A percentile compares a stretch with the other conserved stretches of the same genome.
These are phyloP conservation scores for Paecilomyces niveus DNA, from an alignment of 2,329 filamentous ascomycete species.

Conservation along the genomic window DNA sequence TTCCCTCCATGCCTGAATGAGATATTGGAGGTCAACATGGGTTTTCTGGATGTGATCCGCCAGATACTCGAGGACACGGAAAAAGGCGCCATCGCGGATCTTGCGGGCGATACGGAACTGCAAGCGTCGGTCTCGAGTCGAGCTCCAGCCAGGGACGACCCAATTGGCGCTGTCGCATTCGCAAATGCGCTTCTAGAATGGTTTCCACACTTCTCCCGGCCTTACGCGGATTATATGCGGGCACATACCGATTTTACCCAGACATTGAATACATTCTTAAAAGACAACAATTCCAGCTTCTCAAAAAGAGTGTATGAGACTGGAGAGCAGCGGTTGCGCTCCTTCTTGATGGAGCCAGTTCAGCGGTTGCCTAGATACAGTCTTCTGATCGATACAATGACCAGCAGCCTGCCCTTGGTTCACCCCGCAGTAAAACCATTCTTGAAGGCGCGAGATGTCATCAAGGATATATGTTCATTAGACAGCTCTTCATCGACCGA, in stretches of 20 bases:
- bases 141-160: slow-evolving; percentile 50
- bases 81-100: slow-evolving; percentile 67
- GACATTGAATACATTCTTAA: slow-evolving; percentile 70
- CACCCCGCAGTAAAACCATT: slow-evolving; percentile 79
- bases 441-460: slow-evolving; percentile 83
- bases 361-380: slow-evolving; percentile 92
- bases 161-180: slow-evolving; percentile 69
- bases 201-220: slow-evolving; percentile 87
- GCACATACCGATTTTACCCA: slow-evolving; percentile 82
- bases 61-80: slow-evolving; percentile 76
- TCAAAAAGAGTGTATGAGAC: slow-evolving; percentile 71
- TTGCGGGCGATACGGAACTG: slow-evolving; percentile 53
- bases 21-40: slow-evolving; percentile 74
- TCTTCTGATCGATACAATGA: slow-evolving; percentile 91
- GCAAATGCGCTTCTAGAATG: slow-evolving; percentile 78
- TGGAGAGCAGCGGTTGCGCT: slow-evolving; percentile 85
- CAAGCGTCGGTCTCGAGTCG: slow-evolving; percentile 41
- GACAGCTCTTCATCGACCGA: slow-evolving; percentile 61
- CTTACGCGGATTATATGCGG: slow-evolving; percentile 88
- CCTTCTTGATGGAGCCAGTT: slow-evolving; percentile 90
- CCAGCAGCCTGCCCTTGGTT: slow-evolving; percentile 73
- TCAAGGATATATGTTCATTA: slow-evolving; percentile 93
- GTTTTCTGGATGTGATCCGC: slow-evolving; percentile 70
- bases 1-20: slow-evolving; percentile 75
- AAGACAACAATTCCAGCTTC: slow-evolving; percentile 71